phyloP scores from a whole-genome alignment of 352 stramenopile genomes.

The Globisporangium paroecandrum region DNA sequence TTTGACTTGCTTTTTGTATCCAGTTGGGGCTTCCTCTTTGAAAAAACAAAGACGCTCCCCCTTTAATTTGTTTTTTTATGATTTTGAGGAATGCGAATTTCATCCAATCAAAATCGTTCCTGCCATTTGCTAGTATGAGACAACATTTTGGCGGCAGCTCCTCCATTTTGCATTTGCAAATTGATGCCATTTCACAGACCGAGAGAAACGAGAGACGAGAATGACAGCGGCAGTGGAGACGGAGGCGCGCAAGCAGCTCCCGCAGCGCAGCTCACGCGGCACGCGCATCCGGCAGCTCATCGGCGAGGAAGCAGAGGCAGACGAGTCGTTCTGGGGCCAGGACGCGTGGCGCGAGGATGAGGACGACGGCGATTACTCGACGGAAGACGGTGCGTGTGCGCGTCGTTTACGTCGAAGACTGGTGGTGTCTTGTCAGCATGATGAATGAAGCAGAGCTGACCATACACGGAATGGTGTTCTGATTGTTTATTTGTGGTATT shows the following conservation, averaged over 20 bases:
- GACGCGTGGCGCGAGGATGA: slow-evolving; percentile 80
- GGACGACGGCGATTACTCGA: slow-evolving; percentile 86
- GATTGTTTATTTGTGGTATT: background rate
- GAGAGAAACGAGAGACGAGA: background rate
- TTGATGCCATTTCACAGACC: background rate
- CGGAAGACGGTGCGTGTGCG: slow-evolving; percentile 62
- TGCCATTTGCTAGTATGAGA: background rate
- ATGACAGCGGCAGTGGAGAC: background rate
- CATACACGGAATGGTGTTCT: background rate
- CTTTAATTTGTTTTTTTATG: no score
- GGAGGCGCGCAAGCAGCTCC: slow-evolving; percentile 39
- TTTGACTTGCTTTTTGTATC: no score
- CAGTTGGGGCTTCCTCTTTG: no score
- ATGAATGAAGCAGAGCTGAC: background rate
- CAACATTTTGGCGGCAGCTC: background rate
- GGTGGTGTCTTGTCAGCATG: background rate
- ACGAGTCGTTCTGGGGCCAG: slow-evolving; percentile 87
- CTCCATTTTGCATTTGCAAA: background rate
- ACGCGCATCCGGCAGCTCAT: slow-evolving; percentile 81
- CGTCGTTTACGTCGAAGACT: background rate
- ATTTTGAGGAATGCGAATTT: no score
- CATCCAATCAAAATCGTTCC: background rate
- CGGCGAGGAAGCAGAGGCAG: slow-evolving; percentile 82
- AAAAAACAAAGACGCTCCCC: no score
- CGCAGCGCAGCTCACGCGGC: slow-evolving; percentile 60